A percentile compares a stretch with the other conserved stretches of the same genome.
Conservation (phyloP, 2,329 filamentous ascomycete species). For the Phyllosticta capitalensis region DNA sequence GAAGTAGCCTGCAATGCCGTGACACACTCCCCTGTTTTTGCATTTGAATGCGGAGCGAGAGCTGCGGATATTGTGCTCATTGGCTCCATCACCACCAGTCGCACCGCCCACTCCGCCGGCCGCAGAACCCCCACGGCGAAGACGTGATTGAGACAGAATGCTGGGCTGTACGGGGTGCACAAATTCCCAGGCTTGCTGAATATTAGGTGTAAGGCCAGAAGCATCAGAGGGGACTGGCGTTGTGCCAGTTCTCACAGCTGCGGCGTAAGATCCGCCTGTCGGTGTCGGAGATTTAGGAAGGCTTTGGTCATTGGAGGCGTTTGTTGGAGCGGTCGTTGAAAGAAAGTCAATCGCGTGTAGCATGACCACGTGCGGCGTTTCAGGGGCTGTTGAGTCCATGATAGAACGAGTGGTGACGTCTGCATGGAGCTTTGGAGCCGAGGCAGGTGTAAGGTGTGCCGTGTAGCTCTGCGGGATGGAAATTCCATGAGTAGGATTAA, state of each 20-base stretch:
- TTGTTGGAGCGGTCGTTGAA: conserved; percentile 41
- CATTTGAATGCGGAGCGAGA: conserved; percentile 71
- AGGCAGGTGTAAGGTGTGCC: conserved; percentile 84
- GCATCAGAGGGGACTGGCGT: neutral
- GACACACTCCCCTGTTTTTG: conserved; percentile 69
- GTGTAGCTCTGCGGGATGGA: conserved; percentile 92
- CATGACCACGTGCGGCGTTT: conserved; percentile 92
- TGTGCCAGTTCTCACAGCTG: neutral
- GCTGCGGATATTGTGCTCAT: conserved; percentile 83
- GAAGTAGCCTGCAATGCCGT: conserved; percentile 90
- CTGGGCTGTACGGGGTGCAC: conserved; percentile 58
- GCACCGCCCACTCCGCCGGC: conserved; percentile 63
- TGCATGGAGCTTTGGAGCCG: conserved; percentile 73
- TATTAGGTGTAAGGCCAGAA: conserved; percentile 31
- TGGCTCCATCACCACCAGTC: conserved; percentile 67
- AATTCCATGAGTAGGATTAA: conserved; percentile 73
- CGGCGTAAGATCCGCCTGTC: neutral
- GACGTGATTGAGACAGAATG: conserved; percentile 47
- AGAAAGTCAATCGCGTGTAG: conserved; percentile 84
- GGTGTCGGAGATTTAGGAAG: neutral
- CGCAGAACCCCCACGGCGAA: conserved; percentile 52
- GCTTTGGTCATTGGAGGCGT: conserved; percentile 12
- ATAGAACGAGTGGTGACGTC: conserved; percentile 60
- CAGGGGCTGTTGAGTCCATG: conserved; percentile 61
- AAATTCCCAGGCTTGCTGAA: conserved; percentile 75